Evolutionary conservation across 306 rosid genomes (phyloP).

Genomic region (Delonix regia): DNA sequence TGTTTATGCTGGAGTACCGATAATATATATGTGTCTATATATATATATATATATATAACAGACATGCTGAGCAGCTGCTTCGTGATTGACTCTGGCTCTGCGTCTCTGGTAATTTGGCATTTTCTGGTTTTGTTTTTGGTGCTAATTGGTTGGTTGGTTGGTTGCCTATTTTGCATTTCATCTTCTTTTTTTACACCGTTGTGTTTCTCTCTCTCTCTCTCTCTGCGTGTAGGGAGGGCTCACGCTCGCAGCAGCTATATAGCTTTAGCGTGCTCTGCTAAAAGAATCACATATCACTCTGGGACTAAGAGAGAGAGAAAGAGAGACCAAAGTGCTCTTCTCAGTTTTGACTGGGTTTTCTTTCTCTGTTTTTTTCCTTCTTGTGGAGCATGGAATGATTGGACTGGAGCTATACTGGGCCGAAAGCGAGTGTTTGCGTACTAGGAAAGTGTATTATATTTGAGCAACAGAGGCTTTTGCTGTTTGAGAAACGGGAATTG

Average conservation of each 20-base stretch:
- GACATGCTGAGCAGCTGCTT: conserved; percentile 51
- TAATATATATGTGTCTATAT: no score
- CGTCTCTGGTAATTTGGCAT: conserved; percentile 48
- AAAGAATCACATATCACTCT: no score
- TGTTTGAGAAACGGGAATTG: conserved; percentile 8
- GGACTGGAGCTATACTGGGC: background rate
- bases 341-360: conserved; percentile 22
- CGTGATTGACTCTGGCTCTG: conserved; percentile 38
- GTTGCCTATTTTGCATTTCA: conserved; percentile 28
- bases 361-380: conserved; percentile 18
- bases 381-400: conserved; percentile 26
- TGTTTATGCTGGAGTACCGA: background rate
- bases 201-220: background rate
- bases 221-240: conserved; percentile 24
- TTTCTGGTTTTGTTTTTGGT: conserved; percentile 47
- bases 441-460: conserved; percentile 1
- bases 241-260: conserved; percentile 12
- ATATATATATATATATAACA: conserved; percentile 21
- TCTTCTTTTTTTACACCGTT: background rate
- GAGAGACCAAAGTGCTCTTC: conserved; percentile 6
- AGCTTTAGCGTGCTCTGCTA: conserved; percentile 40
- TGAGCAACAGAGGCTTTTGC: background rate
- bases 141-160: conserved; percentile 47
- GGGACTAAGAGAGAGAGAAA: background rate
- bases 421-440: conserved; percentile 35